phyloP scores from a whole-genome alignment of 257 asterid species.

The Capsicum pubescens region DNA sequence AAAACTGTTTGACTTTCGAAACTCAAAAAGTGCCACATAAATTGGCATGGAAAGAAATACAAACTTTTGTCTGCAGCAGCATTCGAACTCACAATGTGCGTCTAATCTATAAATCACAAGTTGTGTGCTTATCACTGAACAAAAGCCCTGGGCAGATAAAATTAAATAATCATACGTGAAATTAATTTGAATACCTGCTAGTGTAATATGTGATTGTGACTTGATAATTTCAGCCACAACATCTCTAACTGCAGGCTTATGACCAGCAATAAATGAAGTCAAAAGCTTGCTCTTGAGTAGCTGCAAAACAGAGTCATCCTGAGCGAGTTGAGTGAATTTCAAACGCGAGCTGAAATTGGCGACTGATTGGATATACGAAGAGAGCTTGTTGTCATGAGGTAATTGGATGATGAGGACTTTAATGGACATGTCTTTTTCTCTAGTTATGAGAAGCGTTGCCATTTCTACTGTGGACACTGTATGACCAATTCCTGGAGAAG shows the following conservation, averaged over 20 bases:
- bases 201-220: neutral
- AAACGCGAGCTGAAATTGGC: conserved; percentile 35
- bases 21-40: neutral
- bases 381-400: conserved; percentile 39
- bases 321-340: conserved; percentile 31
- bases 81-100: neutral
- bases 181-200: neutral
- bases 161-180: neutral
- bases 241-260: conserved; percentile 34
- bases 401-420: conserved; percentile 49
- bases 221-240: conserved; percentile 33
- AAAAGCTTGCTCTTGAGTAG: neutral
- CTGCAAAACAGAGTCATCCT: neutral
- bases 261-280: neutral
- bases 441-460: conserved; percentile 58
- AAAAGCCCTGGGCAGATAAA: neutral
- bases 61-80: neutral
- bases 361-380: conserved; percentile 31
- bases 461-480: conserved; percentile 54
- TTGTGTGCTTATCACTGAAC: neutral
- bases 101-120: neutral
- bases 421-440: conserved; percentile 46
- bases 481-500: conserved; percentile 66
- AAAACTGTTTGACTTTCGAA: neutral
- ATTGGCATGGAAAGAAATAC: neutral